Evolutionary conservation across 306 rosid genomes (phyloP).

Genomic region (Citrullus colocynthis): DNA sequence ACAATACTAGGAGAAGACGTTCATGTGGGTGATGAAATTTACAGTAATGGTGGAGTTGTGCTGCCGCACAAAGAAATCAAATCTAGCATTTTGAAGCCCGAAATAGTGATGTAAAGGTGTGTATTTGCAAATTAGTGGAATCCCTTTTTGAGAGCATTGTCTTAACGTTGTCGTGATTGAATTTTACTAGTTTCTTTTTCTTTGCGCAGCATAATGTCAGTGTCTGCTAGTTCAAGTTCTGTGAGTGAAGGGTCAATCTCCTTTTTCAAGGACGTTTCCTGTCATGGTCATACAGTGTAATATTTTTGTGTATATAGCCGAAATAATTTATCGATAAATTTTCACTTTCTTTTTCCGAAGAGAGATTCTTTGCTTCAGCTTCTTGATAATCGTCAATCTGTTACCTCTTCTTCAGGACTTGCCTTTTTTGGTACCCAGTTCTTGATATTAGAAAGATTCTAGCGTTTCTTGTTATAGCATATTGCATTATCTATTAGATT

Average conservation of each 20-base stretch:
- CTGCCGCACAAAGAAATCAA: conserved; percentile 98
- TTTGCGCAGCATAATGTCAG: not conserved
- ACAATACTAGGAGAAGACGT: conserved; percentile 97
- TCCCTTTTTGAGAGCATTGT: not conserved
- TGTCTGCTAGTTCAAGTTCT: conserved; percentile 13
- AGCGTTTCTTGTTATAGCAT: not conserved
- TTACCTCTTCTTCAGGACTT: not conserved
- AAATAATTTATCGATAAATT: conserved; percentile 22
- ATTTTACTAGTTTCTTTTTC: not conserved
- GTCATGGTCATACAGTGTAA: conserved; percentile 21
- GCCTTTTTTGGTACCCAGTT: not conserved
- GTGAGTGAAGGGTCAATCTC: conserved; percentile 12
- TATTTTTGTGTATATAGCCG: conserved; percentile 20
- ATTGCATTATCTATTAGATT: not conserved
- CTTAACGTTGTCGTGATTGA: not conserved
- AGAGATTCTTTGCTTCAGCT: not conserved
- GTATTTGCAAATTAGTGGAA: conserved; percentile 5
- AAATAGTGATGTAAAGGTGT: conserved; percentile 72
- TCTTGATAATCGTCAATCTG: not conserved
- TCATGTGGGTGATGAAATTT: conserved; percentile 79
- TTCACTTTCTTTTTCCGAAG: not conserved
- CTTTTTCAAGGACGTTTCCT: conserved; percentile 8
- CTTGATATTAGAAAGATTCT: not conserved
- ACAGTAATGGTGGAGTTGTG: conserved; percentile 92
- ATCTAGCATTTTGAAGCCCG: conserved; percentile 89